Evolutionary conservation across 1,139 yeast species (phyloP), one percentile per base, ranked within the genome.

Genomic region (Geotrichum klebahnii): DNA sequence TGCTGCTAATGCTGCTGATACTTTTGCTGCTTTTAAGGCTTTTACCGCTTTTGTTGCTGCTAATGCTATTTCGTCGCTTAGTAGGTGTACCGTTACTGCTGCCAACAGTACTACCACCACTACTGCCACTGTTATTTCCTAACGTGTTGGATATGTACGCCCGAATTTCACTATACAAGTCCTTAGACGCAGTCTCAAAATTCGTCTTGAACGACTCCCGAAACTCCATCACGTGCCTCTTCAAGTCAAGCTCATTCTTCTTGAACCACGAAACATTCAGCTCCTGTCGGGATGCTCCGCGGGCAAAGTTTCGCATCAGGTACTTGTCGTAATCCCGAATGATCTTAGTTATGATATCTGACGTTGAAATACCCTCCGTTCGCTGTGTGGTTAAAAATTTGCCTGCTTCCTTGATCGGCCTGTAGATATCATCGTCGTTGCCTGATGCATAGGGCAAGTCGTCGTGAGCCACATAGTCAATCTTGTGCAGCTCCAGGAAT

Each of bases 401-500:
- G 1, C 98, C 98, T 65, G 74, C 75, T 64, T 84, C 86, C 66
- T 94, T 92, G 62, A 92, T 84, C 10, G 97, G 96, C 66, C 80
- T 82, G 70, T 92, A 92, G 50, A 92, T 89, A 67, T 92, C 98
- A 66, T 87, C 97, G 43, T 82, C 76, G 54, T 84, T 96, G 14
- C 80, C 80, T 26, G 94, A 82, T 0, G 88, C 96, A 66, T 92
- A 92, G 0, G 98, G 98, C 57, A 89, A 73, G 67, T 92, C 98
- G 69, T 92, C 98, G 68, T 92, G 98, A 3, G 98, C 98, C 53
- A 92, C 97, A 63, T 88, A 92, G 67, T 92, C 98, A 58, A 92
- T 88, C 51, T 81, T 73, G 69, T 92, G 96, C 61, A 84, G 70
- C 49, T 73, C 73, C 57, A 92, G 70, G 62, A 92, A 92, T 44